Evolutionary conservation across 1,284 basidiomycete genomes (phyloP).

Genomic region (Heterobasidion irregulare): DNA sequence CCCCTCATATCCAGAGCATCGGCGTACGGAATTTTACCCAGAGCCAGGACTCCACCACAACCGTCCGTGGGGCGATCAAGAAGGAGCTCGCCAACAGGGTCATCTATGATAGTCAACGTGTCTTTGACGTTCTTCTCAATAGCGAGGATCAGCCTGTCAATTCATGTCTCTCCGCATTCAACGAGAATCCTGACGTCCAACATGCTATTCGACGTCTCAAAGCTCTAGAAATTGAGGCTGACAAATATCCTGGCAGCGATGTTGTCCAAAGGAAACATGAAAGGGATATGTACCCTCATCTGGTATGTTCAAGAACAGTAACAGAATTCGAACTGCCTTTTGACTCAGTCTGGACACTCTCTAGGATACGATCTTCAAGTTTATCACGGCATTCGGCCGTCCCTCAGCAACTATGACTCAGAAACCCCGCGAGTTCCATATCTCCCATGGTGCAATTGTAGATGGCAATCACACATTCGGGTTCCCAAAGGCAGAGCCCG

Average conservation of each 20-base stretch:
- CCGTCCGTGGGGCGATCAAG: not conserved
- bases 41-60: not conserved
- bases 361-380: not conserved
- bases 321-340: too few relatives aligned
- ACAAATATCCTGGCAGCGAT: too few relatives aligned
- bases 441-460: not conserved
- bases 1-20: not conserved
- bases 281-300: not conserved
- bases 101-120: not conserved
- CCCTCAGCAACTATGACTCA: not conserved
- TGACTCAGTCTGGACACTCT: too few relatives aligned
- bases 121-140: not conserved
- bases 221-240: not conserved
- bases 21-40: not conserved
- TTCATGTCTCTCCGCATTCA: not conserved
- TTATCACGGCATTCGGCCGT: not conserved
- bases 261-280: too few relatives aligned
- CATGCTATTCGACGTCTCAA: not conserved
- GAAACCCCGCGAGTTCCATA: not conserved
- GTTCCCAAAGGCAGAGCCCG: not conserved
- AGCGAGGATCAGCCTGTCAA: not conserved
- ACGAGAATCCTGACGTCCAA: not conserved
- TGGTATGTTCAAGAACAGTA: not conserved
- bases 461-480: not conserved
- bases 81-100: not conserved